Evolutionary conservation across 257 asterid genomes (phyloP).

Genomic region (Verbena officinalis): DNA sequence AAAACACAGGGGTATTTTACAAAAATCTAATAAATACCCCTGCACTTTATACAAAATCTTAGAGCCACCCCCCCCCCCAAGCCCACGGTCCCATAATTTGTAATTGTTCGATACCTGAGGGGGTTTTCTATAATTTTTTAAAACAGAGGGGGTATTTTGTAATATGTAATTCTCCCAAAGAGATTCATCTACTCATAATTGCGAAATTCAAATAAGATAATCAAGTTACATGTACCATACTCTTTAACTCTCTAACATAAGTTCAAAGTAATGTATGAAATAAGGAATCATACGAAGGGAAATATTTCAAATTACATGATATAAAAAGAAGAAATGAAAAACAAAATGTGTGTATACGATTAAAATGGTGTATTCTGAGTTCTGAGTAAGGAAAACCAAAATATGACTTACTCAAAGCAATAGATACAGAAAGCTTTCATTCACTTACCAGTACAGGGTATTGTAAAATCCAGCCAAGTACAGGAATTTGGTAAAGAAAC

Average conservation of each 20-base stretch:
- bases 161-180: too few relatives aligned
- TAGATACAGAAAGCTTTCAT: neutral
- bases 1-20: too few relatives aligned
- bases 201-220: neutral
- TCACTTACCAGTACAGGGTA: slow-evolving; percentile 66
- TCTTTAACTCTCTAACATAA: neutral
- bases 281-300: slow-evolving; percentile 8
- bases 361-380: neutral
- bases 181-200: slow-evolving; percentile 1
- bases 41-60: too few relatives aligned
- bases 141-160: too few relatives aligned
- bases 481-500: slow-evolving; percentile 79
- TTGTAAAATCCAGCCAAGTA: slow-evolving; percentile 76
- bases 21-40: too few relatives aligned
- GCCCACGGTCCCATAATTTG: too few relatives aligned
- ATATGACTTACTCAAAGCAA: neutral
- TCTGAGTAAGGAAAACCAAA: slow-evolving; percentile 19
- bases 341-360: neutral
- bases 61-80: too few relatives aligned
- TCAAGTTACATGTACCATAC: neutral
- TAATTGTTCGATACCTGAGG: too few relatives aligned
- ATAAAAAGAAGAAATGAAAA: neutral
- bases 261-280: slow-evolving; percentile 1
- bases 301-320: neutral
- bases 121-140: too few relatives aligned